These are phyloP conservation scores for Penicillium bovifimosum DNA, from an alignment of 495 filamentous ascomycete genomes.

Conservation along the genomic window DNA sequence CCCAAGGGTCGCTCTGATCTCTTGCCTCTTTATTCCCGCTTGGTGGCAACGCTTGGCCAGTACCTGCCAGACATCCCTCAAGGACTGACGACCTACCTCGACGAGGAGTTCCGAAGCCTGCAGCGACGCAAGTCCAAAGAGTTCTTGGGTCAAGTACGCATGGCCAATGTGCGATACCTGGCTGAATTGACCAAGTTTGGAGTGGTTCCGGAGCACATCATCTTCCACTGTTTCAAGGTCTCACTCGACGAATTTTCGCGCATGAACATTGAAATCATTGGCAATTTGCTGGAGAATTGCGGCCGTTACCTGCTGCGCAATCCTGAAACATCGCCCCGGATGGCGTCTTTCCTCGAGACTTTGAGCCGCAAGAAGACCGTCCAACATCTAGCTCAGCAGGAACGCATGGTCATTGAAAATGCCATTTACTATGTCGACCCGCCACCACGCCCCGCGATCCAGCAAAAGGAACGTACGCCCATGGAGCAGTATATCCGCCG, in stretches of 20 bases:
- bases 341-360: slow-evolving; percentile 90
- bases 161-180: slow-evolving; percentile 92
- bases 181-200: slow-evolving; percentile 98
- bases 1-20: slow-evolving; percentile 91
- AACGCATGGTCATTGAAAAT: slow-evolving; percentile 98
- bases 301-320: slow-evolving; percentile 92
- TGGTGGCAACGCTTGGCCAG: slow-evolving; percentile 87
- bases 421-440: slow-evolving; percentile 98
- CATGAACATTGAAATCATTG: slow-evolving; percentile 98
- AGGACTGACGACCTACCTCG: slow-evolving; percentile 86
- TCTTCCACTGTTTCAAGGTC: slow-evolving; percentile 97
- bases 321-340: slow-evolving; percentile 86
- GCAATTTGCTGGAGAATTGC: slow-evolving; percentile 95
- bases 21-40: slow-evolving; percentile 83
- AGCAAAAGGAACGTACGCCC: slow-evolving; percentile 92
- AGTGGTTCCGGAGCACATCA: slow-evolving; percentile 95
- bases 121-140: slow-evolving; percentile 99
- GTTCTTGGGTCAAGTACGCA: slow-evolving; percentile 87
- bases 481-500: slow-evolving; percentile 89
- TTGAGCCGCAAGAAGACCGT: slow-evolving; percentile 92
- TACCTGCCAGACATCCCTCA: slow-evolving; percentile 92
- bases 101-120: slow-evolving; percentile 94
- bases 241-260: slow-evolving; percentile 95
- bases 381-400: slow-evolving; percentile 90
- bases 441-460: slow-evolving; percentile 85